phyloP scores from a whole-genome alignment of 257 asterid genomes.

The Fraxinus americana region DNA sequence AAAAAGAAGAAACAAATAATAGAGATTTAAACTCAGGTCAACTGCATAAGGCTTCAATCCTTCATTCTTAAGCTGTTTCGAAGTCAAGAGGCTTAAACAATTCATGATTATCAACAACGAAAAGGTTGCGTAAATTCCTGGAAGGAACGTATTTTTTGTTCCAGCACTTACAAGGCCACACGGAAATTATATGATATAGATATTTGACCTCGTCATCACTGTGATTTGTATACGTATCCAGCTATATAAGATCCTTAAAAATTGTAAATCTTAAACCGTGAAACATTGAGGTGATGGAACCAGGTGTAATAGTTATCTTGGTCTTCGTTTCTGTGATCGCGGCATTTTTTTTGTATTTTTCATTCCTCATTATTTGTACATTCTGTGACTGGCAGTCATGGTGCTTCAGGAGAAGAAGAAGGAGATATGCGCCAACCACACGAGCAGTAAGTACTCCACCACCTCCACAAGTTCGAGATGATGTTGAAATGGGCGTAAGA shows the following conservation, averaged over 20 bases:
- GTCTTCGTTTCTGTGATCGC: conserved; percentile 7
- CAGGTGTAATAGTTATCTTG: conserved; percentile 7
- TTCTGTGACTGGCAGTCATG: not conserved
- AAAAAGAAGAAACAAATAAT: not conserved
- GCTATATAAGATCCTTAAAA: no score
- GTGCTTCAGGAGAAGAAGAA: not conserved
- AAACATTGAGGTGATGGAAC: not conserved
- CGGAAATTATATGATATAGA: no score
- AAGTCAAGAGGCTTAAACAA: no score
- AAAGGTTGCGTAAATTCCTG: no score
- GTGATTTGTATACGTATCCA: no score
- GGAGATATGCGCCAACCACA: not conserved
- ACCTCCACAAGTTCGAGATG: not conserved
- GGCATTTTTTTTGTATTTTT: not conserved
- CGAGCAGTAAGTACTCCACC: not conserved
- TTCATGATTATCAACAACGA: no score
- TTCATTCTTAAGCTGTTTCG: not conserved
- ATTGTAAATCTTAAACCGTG: no score
- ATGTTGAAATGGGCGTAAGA: conserved; percentile 1
- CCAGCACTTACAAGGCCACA: no score
- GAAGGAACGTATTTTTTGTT: no score
- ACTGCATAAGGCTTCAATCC: not conserved
- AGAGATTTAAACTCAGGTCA: not conserved
- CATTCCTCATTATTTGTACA: not conserved
- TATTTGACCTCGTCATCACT: no score